Conservation (phyloP, 306 rosid species). For the Ormosia semicastrata region DNA sequence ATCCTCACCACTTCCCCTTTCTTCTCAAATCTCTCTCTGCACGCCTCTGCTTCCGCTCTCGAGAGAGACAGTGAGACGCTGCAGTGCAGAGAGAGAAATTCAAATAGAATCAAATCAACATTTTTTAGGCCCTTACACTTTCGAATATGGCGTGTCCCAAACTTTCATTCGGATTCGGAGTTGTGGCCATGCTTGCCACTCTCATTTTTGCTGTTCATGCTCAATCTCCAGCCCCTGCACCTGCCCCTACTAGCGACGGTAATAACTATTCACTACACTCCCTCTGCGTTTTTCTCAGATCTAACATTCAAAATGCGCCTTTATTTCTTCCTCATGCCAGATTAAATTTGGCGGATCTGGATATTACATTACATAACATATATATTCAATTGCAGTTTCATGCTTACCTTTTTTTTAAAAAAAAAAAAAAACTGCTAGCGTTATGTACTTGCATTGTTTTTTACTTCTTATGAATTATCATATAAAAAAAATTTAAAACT, state of each 20-base stretch:
- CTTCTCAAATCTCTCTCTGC: slow-evolving; percentile 31
- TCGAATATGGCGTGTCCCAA: slow-evolving; percentile 30
- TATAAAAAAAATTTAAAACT: too few species aligned
- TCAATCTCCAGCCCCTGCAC: slow-evolving; percentile 56
- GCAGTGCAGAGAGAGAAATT: not conserved
- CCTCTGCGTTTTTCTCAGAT: slow-evolving; percentile 1
- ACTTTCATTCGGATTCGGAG: slow-evolving; percentile 35
- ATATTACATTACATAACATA: too few species aligned
- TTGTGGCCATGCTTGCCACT: slow-evolving; percentile 42
- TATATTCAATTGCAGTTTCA: too few species aligned
- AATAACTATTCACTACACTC: not conserved
- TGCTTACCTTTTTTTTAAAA: too few species aligned
- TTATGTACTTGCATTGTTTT: too few species aligned
- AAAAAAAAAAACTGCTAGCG: too few species aligned
- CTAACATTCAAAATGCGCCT: not conserved
- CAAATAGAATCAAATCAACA: not conserved
- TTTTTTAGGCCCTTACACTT: too few species aligned
- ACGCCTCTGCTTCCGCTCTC: slow-evolving; percentile 19
- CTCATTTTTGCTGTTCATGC: slow-evolving; percentile 51
- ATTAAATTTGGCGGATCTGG: slow-evolving; percentile 8
- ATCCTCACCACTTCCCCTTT: not conserved
- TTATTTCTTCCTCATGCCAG: not conserved
- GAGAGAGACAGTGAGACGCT: not conserved
- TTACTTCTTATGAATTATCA: too few species aligned
- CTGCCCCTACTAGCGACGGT: slow-evolving; percentile 78